Conservation (phyloP, 2,329 filamentous ascomycete species). For the Fusarium algeriense region DNA sequence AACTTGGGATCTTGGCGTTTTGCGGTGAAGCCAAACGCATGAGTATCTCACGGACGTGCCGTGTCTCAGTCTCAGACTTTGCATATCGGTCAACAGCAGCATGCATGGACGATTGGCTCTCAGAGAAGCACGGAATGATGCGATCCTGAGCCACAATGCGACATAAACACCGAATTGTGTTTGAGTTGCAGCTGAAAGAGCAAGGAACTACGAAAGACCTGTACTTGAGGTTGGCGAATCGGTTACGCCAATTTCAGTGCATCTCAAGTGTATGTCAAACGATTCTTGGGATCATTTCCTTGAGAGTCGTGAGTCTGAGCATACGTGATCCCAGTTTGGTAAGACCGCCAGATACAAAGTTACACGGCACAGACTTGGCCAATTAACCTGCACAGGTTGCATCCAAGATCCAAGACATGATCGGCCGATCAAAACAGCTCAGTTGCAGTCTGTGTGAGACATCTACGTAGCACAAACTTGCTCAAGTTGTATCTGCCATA, state of each 20-base stretch:
- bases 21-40: neutral
- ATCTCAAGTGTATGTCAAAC: no score
- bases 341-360: no score
- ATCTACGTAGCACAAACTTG: neutral
- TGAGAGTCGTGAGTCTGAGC: no score
- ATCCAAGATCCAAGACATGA: neutral
- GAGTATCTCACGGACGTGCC: neutral
- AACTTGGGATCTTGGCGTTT: neutral
- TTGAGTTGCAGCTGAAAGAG: neutral
- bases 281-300: no score
- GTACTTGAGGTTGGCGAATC: neutral
- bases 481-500: no score
- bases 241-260: no score
- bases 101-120: neutral
- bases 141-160: neutral
- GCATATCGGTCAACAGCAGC: neutral
- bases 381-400: neutral
- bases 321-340: no score
- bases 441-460: accelerated
- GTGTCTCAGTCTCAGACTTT: neutral
- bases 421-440: neutral
- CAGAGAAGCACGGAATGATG: neutral
- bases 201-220: no score
- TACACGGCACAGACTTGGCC: no score
- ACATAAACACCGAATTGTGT: neutral